phyloP scores from a whole-genome alignment of 352 stramenopile species.

The Phytophthora syringae region DNA sequence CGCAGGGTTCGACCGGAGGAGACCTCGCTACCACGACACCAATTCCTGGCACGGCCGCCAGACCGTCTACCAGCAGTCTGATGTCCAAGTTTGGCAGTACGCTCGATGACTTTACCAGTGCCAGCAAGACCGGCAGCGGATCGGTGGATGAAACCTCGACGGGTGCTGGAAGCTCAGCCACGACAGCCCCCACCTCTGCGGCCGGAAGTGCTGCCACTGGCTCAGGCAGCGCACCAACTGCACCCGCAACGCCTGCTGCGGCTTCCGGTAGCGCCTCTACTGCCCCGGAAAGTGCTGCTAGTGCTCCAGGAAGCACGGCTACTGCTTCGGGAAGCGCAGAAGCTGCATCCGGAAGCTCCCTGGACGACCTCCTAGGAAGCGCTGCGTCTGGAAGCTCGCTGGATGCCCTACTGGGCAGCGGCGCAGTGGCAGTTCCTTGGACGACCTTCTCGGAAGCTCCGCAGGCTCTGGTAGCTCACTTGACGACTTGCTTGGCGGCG shows the following conservation, averaged over 20 bases:
- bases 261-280: neutral
- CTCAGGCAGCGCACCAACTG: neutral
- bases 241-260: neutral
- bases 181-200: too few species aligned
- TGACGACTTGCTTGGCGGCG: slow-evolving; percentile 16
- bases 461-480: slow-evolving; percentile 7
- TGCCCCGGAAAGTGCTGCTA: neutral
- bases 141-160: slow-evolving; percentile 3
- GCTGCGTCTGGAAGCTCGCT: slow-evolving; percentile 1
- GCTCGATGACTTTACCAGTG: slow-evolving; percentile 10
- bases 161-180: slow-evolving; percentile 6
- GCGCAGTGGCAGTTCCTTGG: slow-evolving; percentile 7
- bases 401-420: slow-evolving; percentile 14
- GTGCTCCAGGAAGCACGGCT: slow-evolving; percentile 7
- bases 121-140: neutral
- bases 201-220: neutral
- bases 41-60: slow-evolving; percentile 14
- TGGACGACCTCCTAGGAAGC: slow-evolving; percentile 15
- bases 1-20: neutral
- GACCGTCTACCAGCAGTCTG: slow-evolving; percentile 12
- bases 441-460: slow-evolving; percentile 20
- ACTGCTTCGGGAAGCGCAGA: slow-evolving; percentile 6
- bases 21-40: slow-evolving; percentile 20
- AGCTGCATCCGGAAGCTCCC: slow-evolving; percentile 5
- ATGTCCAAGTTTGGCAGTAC: slow-evolving; percentile 31